A percentile compares a stretch with the other conserved stretches of the same genome.
These are phyloP conservation scores for Plasmodium berghei DNA, from an alignment of 169 alveolate genomes.

Conservation along the genomic window DNA sequence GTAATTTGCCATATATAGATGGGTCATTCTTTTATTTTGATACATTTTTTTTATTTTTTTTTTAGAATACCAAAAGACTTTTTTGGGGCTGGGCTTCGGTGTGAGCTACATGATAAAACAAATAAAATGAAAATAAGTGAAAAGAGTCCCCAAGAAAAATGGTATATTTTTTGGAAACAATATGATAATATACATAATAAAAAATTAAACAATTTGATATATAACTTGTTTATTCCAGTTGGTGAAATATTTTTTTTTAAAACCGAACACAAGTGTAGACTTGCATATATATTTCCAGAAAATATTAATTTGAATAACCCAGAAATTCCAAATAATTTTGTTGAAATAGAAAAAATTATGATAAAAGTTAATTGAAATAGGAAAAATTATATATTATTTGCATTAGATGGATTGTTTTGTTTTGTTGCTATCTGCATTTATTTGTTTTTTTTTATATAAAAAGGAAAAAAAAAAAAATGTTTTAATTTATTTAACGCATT, in stretches of 20 bases:
- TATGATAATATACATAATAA: slow-evolving; percentile 8
- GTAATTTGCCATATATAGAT: background rate
- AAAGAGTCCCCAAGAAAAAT: background rate
- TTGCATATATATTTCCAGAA: slow-evolving; percentile 47
- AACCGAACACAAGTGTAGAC: slow-evolving; percentile 36
- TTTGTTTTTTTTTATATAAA: no score
- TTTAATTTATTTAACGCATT: no score
- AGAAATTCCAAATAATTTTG: slow-evolving; percentile 46
- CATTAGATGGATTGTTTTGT: background rate
- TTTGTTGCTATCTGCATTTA: no score
- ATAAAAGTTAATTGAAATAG: slow-evolving; percentile 43
- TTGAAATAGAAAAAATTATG: slow-evolving; percentile 47
- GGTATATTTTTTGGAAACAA: slow-evolving; percentile 75
- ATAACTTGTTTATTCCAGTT: slow-evolving; percentile 19
- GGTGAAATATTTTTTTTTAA: slow-evolving; percentile 70
- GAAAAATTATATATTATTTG: slow-evolving; percentile 7
- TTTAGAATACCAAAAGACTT: slow-evolving; percentile 39
- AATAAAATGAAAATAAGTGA: background rate
- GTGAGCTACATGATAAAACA: background rate
- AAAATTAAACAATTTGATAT: background rate
- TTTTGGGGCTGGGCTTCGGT: slow-evolving; percentile 56
- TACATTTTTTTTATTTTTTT: background rate
- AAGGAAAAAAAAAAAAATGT: no score
- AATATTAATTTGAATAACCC: background rate
- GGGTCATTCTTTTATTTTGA: no score